phyloP scores from a whole-genome alignment of 352 stramenopile species.

The Phytopythium delawarense region DNA sequence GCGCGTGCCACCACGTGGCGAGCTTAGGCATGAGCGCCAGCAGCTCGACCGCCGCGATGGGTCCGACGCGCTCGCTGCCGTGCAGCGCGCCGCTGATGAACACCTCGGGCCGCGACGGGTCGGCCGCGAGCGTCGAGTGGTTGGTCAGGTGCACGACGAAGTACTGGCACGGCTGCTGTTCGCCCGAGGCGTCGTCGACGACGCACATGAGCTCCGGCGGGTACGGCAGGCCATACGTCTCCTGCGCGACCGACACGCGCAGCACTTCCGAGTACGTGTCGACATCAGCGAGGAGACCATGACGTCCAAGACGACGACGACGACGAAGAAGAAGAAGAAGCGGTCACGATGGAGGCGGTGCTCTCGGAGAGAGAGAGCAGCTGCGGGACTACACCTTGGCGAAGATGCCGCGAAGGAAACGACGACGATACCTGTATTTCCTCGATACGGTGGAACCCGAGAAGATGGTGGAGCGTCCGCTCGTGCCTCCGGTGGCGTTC shows the following conservation, averaged over 20 bases:
- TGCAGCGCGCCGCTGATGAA: constrained; percentile 97
- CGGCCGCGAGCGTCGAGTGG: constrained; percentile 66
- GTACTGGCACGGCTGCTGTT: constrained; percentile 61
- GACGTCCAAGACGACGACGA: no score
- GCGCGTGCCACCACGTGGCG: constrained; percentile 35
- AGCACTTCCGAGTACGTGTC: constrained; percentile 78
- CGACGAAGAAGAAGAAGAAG: no score
- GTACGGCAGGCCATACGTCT: constrained; percentile 77
- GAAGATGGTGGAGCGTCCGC: no score
- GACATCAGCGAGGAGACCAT: no score
- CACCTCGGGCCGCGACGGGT: constrained; percentile 87
- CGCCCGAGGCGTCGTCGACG: constrained; percentile 34
- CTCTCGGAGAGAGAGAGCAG: no score
- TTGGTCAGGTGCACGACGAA: constrained; percentile 88
- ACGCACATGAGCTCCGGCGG: constrained; percentile 60
- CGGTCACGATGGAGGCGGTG: no score
- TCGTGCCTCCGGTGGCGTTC: no score
- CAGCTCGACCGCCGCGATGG: constrained; percentile 88
- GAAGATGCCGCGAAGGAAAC: no score
- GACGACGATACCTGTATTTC: no score
- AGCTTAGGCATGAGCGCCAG: constrained; percentile 84
- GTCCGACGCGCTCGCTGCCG: constrained; percentile 94
- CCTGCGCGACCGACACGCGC: constrained; percentile 75
- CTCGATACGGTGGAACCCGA: no score
- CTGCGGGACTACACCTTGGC: no score